A percentile compares a stretch with the other conserved stretches of the same genome.
Evolutionary conservation across 2,329 filamentous ascomycete species (phyloP).

Genomic region (Pseudogymnoascus sp.): DNA sequence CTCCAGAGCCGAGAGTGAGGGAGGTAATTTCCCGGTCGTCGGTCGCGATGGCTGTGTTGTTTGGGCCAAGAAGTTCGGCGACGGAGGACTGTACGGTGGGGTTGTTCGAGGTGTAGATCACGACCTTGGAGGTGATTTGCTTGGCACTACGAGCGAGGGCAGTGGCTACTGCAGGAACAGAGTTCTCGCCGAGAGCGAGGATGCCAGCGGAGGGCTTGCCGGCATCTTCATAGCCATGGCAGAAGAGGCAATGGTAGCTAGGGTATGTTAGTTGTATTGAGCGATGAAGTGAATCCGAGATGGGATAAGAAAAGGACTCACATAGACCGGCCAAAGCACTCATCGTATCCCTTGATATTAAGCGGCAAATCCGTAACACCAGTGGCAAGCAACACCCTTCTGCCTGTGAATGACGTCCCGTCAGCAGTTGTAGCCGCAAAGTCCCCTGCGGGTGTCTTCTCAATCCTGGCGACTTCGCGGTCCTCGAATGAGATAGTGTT

Average conservation of each 20-base stretch:
- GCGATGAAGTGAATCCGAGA: background rate
- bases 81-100: background rate
- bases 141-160: constrained; percentile 38
- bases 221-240: constrained; percentile 46
- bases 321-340: constrained; percentile 41
- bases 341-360: constrained; percentile 44
- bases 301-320: background rate
- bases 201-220: constrained; percentile 39
- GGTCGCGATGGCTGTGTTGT: background rate
- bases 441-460: constrained; percentile 17
- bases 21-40: background rate
- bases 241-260: constrained; percentile 10
- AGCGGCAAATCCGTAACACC: constrained; percentile 46
- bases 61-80: background rate
- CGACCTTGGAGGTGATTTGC: constrained; percentile 37
- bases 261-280: background rate
- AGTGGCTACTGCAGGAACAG: constrained; percentile 27
- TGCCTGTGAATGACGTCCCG: constrained; percentile 38
- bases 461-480: constrained; percentile 5
- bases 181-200: constrained; percentile 35
- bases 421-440: constrained; percentile 36
- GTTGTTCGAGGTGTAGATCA: constrained; percentile 45
- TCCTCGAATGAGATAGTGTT: constrained; percentile 29
- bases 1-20: background rate
- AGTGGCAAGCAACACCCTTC: constrained; percentile 47